phyloP scores from a whole-genome alignment of 805 yeast genomes.

The Candida piceae region DNA sequence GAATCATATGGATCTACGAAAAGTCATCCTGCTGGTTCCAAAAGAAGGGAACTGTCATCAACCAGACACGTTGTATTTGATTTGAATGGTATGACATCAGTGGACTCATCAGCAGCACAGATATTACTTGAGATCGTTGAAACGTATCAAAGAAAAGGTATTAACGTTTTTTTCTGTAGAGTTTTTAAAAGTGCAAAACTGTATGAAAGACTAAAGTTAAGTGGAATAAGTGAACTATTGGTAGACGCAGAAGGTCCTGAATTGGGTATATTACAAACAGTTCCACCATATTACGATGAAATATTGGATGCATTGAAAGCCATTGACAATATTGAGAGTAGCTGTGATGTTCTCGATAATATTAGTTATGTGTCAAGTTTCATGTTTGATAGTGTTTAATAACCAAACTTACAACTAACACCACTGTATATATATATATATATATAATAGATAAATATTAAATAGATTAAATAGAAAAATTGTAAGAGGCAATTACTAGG shows the following conservation, averaged over 20 bases:
- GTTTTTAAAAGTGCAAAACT: constrained; percentile 45
- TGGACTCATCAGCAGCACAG: constrained; percentile 80
- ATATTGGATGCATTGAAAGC: constrained; percentile 54
- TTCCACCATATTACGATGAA: constrained; percentile 41
- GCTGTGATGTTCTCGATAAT: constrained; percentile 12
- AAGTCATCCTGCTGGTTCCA: constrained; percentile 60
- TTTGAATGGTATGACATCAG: constrained; percentile 71
- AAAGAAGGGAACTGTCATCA: constrained; percentile 30
- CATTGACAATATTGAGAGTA: constrained; percentile 32
- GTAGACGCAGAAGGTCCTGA: constrained; percentile 20
- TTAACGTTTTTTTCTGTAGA: constrained; percentile 56
- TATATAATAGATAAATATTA: no score
- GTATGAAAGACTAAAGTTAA: constrained; percentile 42
- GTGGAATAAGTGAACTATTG: constrained; percentile 49
- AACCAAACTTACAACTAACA: no score
- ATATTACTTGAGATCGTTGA: constrained; percentile 57
- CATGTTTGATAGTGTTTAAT: constrained; percentile 8
- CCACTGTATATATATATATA: background rate
- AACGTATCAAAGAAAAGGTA: constrained; percentile 48
- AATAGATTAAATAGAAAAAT: no score
- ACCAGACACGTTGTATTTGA: constrained; percentile 64
- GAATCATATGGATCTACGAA: constrained; percentile 73
- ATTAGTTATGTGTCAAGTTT: constrained; percentile 12
- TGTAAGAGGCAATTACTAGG: no score
- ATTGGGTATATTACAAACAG: constrained; percentile 28